A percentile compares a stretch with the other conserved stretches of the same genome.
These are phyloP conservation scores for Penicillium concentricum DNA, from an alignment of 2,329 filamentous ascomycete species.

Conservation along the genomic window DNA sequence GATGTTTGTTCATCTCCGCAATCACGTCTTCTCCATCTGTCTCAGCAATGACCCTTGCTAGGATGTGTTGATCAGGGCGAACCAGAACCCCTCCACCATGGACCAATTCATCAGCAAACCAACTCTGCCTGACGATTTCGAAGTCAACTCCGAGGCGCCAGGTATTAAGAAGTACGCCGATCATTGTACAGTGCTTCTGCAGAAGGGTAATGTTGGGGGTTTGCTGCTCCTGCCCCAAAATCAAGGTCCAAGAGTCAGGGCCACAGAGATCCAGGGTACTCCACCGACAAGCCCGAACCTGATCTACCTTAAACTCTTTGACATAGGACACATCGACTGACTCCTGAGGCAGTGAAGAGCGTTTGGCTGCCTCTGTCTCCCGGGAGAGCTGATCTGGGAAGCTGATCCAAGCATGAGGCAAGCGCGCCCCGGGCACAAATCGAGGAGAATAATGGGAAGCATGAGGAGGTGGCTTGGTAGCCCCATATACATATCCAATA, in stretches of 20 bases:
- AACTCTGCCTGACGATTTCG: not conserved
- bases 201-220: not conserved
- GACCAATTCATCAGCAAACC: conserved; percentile 18
- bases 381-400: not conserved
- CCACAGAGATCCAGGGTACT: conserved; percentile 40
- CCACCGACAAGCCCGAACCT: conserved; percentile 29
- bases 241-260: conserved; percentile 33
- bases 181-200: not conserved
- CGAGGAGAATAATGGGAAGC: conserved; percentile 40
- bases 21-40: not conserved
- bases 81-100: conserved; percentile 32
- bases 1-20: not conserved
- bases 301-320: conserved; percentile 27
- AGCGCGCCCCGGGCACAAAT: conserved; percentile 40
- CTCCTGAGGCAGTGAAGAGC: not conserved
- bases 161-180: not conserved
- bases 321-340: conserved; percentile 38
- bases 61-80: conserved; percentile 44
- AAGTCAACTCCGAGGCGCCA: conserved; percentile 1
- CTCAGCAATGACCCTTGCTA: conserved; percentile 2
- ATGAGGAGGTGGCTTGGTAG: conserved; percentile 31
- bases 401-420: conserved; percentile 45
- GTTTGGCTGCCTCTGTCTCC: not conserved
- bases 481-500: conserved; percentile 47
- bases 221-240: conserved; percentile 17